Percentiles rank a stretch among this genome's conserved stretches.
These are phyloP conservation scores for Hymenoscyphus scutula DNA, from an alignment of 2,329 filamentous ascomycete genomes.

Conservation along the genomic window DNA sequence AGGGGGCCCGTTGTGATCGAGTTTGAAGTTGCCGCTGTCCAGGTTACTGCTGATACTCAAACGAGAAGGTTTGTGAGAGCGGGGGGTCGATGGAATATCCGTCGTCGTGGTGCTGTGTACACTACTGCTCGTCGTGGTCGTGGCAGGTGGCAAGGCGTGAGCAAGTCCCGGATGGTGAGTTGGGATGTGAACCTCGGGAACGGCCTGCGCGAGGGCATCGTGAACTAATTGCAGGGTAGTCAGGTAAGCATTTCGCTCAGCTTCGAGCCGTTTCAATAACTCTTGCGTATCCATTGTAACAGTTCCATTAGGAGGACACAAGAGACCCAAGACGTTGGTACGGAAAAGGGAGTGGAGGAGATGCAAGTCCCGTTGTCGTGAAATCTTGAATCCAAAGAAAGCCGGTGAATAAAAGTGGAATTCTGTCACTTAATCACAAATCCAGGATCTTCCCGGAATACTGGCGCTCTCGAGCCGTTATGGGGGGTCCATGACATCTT, in stretches of 20 bases:
- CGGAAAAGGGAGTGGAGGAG: not conserved
- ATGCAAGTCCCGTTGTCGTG: too few species aligned
- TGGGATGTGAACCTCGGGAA: not conserved
- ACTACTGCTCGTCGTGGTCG: not conserved
- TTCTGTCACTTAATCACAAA: not conserved
- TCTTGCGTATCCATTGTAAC: slow-evolving; percentile 9
- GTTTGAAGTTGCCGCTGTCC: not conserved
- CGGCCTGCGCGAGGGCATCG: slow-evolving; percentile 3
- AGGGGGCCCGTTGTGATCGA: not conserved
- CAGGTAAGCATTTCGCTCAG: slow-evolving; percentile 12
- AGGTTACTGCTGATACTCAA: not conserved
- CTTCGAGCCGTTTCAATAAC: slow-evolving; percentile 9
- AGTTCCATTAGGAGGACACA: not conserved
- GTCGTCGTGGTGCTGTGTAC: not conserved
- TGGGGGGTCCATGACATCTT: not conserved
- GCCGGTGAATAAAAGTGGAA: not conserved
- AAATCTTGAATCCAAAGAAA: too few species aligned
- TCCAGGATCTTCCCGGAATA: not conserved
- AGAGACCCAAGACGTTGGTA: not conserved
- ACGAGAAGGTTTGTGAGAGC: too few species aligned
- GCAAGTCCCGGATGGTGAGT: not conserved
- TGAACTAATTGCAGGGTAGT: slow-evolving; percentile 8
- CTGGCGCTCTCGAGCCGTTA: not conserved
- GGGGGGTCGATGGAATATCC: not conserved
- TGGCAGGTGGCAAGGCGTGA: not conserved